Evolutionary conservation across 768 basidiomycete genomes (phyloP).

Genomic region (Megacollybia marginata): DNA sequence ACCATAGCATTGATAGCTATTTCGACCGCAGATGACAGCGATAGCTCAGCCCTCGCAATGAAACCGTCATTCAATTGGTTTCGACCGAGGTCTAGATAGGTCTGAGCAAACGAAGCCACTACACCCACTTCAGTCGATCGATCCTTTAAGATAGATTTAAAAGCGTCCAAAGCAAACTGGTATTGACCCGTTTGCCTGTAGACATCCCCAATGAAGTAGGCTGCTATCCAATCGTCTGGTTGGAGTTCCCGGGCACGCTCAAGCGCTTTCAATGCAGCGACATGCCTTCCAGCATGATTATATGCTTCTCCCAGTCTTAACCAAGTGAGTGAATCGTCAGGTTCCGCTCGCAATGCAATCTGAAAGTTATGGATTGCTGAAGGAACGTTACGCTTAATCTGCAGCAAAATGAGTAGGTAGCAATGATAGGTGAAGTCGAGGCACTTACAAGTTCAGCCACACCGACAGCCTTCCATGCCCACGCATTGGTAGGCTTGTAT

Average conservation of each 20-base stretch:
- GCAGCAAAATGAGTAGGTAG: slow-evolving; percentile 1
- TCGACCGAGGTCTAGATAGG: slow-evolving; percentile 64
- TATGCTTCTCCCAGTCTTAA: slow-evolving; percentile 90
- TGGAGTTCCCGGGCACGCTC: slow-evolving; percentile 64
- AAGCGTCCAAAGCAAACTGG: slow-evolving; percentile 64
- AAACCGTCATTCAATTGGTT: slow-evolving; percentile 65
- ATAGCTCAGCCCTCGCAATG: slow-evolving; percentile 62
- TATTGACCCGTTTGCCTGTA: slow-evolving; percentile 71
- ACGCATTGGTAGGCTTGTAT: slow-evolving; percentile 74
- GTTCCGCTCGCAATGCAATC: slow-evolving; percentile 72
- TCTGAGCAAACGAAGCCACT: slow-evolving; percentile 60
- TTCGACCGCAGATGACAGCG: slow-evolving; percentile 55
- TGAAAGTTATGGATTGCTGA: slow-evolving; percentile 81
- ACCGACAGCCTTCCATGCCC: slow-evolving; percentile 98
- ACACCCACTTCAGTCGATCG: slow-evolving; percentile 69
- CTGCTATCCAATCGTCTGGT: slow-evolving; percentile 76
- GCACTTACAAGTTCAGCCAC: slow-evolving; percentile 79
- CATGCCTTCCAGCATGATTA: slow-evolving; percentile 77
- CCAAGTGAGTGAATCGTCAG: slow-evolving; percentile 80
- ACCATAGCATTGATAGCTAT: slow-evolving; percentile 42
- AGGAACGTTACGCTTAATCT: slow-evolving; percentile 65
- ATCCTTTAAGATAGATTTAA: slow-evolving; percentile 45
- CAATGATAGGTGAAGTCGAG: slow-evolving; percentile 4
- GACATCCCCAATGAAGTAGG: slow-evolving; percentile 80
- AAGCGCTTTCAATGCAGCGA: slow-evolving; percentile 85